Conservation (phyloP, 768 basidiomycete genomes). For the Astraeus odoratus region DNA sequence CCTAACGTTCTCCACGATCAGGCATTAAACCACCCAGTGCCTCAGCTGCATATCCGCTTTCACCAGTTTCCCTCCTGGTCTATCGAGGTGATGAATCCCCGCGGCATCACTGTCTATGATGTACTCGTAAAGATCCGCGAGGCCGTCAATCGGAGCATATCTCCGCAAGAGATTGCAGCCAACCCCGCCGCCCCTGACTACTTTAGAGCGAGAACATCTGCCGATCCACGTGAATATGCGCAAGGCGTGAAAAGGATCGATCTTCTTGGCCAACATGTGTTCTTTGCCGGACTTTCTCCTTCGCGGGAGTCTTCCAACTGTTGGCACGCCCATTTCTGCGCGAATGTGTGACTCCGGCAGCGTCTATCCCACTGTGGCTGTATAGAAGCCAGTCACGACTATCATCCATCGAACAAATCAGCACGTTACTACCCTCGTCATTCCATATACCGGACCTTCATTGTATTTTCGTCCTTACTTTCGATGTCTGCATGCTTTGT, state of each 20-base stretch:
- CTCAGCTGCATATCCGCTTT: constrained; percentile 14
- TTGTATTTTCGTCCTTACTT: neutral
- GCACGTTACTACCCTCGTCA: neutral
- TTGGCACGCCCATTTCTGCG: constrained; percentile 24
- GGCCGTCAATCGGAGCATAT: constrained; percentile 19
- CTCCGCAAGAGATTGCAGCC: constrained; percentile 21
- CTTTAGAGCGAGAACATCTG: constrained; percentile 20
- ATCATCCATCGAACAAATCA: neutral
- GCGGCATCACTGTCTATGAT: constrained; percentile 23
- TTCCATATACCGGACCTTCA: neutral
- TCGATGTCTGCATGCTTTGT: neutral
- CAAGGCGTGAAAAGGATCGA: constrained; percentile 36
- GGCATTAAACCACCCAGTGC: constrained; percentile 18
- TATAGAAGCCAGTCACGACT: neutral
- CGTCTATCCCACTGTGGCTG: neutral
- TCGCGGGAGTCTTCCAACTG: constrained; percentile 20
- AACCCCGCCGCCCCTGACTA: constrained; percentile 21
- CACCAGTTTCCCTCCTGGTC: constrained; percentile 21
- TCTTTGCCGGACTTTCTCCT: constrained; percentile 26
- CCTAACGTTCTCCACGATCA: constrained; percentile 12
- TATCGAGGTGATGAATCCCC: constrained; percentile 23
- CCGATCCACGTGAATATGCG: constrained; percentile 29
- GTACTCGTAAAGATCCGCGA: constrained; percentile 23
- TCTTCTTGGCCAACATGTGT: constrained; percentile 26
- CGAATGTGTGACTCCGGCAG: constrained; percentile 9